Percentiles rank a stretch among this genome's conserved stretches.
Conservation (phyloP, 495 filamentous ascomycete genomes). For the Hyaloscypha hepaticicola region DNA sequence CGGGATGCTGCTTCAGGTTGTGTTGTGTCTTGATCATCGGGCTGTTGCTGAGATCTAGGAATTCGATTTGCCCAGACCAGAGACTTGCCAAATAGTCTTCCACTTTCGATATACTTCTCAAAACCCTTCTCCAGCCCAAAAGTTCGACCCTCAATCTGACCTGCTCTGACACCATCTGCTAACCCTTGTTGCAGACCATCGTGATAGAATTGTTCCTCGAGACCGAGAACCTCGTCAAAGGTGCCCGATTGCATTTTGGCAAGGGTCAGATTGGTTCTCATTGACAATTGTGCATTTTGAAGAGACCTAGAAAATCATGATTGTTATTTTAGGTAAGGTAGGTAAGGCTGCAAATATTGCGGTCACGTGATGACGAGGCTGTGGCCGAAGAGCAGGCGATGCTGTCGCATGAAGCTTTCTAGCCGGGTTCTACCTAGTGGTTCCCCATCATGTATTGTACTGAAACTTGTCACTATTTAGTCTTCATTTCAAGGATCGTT, state of each 20-base stretch:
- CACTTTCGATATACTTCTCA: constrained; percentile 81
- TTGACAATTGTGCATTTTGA: too few relatives aligned
- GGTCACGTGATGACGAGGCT: not conserved
- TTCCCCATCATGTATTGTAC: too few relatives aligned
- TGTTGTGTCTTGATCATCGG: too few relatives aligned
- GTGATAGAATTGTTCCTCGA: constrained; percentile 84
- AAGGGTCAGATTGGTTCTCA: not conserved
- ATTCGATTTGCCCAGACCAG: constrained; percentile 75
- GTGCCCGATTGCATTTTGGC: constrained; percentile 37
- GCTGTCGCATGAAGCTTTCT: too few relatives aligned
- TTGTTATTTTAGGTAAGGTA: too few relatives aligned
- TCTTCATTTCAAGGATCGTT: too few relatives aligned
- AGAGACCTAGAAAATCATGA: too few relatives aligned
- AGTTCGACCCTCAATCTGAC: constrained; percentile 80
- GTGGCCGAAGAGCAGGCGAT: too few relatives aligned
- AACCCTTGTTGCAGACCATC: constrained; percentile 77
- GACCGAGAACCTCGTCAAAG: constrained; percentile 69
- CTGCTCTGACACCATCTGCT: constrained; percentile 74
- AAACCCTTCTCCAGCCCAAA: constrained; percentile 93
- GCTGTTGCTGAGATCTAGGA: constrained; percentile 34
- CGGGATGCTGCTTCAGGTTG: too few relatives aligned
- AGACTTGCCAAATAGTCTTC: constrained; percentile 76
- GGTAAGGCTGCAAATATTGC: not conserved
- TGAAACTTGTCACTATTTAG: too few relatives aligned
- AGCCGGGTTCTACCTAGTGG: too few relatives aligned